Evolutionary conservation across 768 basidiomycete species (phyloP), one percentile per base, ranked within the genome.

Genomic region (Tephrocybe sp.): DNA sequence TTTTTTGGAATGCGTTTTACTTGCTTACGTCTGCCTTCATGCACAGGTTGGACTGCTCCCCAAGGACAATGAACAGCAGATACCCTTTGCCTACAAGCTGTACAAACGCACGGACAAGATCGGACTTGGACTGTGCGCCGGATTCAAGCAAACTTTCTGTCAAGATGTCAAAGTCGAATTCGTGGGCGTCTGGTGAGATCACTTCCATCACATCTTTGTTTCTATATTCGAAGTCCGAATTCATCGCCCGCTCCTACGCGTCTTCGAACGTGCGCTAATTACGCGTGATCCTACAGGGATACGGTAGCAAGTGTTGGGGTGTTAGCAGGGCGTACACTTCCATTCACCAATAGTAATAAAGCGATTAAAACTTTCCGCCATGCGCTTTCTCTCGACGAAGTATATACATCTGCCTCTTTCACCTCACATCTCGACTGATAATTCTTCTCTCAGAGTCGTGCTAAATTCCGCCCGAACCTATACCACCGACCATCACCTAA

Each of bases 281-380:
- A n/a, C n/a, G n/a, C n/a, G n/a, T n/a, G n/a, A n/a, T n/a, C n/a
- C n/a, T 13, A 12, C 38, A 81, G 88, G 89, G 89, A 92, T 50
- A 92, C 89, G 0, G 88, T 92, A 3, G 72, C 83, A 7, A 86
- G 86, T 45, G 88, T 88, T 18, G 90, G 90, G 0, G 56, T 86
- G 1, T 49, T 91, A n/a, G 67, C 73, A 67, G 69, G 75, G 2
- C 72, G 77, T 8, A 75, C 70, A 1, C 68, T 91, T 22, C 90
- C 90, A 0, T 91, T 89, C 55, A 82, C 84, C 0, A 71, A 72
- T 38, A 72, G 76, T 15, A 86, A 89, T 58, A 70, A 65, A 18
- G 73, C 75, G 10, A 83, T 91, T 61, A 82, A 74, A 68, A 77
- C 75, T 3, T 90, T 91, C 64, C 74, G 90, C 13, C 90, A 93